A percentile compares a stretch with the other conserved stretches of the same genome.
These are phyloP conservation scores for Ormosia emarginata DNA, from an alignment of 306 rosid species.

Conservation along the genomic window DNA sequence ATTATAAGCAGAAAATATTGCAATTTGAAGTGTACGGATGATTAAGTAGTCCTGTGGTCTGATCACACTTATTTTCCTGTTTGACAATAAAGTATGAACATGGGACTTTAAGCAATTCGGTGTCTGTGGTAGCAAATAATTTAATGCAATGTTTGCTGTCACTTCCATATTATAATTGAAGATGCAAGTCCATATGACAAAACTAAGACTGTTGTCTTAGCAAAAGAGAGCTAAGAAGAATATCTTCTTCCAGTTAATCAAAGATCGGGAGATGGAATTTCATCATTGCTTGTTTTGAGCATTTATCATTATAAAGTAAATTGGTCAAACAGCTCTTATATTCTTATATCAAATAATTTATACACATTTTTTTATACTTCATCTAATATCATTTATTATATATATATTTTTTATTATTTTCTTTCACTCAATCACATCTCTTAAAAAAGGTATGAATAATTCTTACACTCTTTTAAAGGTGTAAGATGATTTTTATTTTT, in stretches of 20 bases:
- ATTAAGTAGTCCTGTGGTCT: not conserved
- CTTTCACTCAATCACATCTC: too few relatives aligned
- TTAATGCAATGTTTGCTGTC: slow-evolving; percentile 15
- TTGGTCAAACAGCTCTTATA: too few relatives aligned
- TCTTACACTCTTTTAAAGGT: too few relatives aligned
- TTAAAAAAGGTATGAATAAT: too few relatives aligned
- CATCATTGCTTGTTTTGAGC: slow-evolving; percentile 19
- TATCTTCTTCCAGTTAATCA: not conserved
- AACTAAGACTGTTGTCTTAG: not conserved
- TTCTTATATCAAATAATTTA: too few relatives aligned
- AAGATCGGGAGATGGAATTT: not conserved
- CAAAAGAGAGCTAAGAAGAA: not conserved
- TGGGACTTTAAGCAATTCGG: slow-evolving; percentile 6
- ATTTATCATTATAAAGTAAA: slow-evolving; percentile 5
- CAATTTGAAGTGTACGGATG: not conserved
- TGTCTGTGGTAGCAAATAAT: slow-evolving; percentile 16
- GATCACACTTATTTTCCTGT: not conserved
- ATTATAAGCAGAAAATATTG: not conserved
- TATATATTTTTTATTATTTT: too few relatives aligned
- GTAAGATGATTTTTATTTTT: too few relatives aligned
- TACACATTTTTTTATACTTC: too few relatives aligned
- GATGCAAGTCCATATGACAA: not conserved
- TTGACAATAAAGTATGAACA: not conserved
- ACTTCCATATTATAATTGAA: slow-evolving; percentile 6
- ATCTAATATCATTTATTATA: too few relatives aligned